Percentiles rank a stretch among this genome's conserved stretches.
Conservation (phyloP, 805 yeast species). For the Hanseniaspora mollemarum region DNA sequence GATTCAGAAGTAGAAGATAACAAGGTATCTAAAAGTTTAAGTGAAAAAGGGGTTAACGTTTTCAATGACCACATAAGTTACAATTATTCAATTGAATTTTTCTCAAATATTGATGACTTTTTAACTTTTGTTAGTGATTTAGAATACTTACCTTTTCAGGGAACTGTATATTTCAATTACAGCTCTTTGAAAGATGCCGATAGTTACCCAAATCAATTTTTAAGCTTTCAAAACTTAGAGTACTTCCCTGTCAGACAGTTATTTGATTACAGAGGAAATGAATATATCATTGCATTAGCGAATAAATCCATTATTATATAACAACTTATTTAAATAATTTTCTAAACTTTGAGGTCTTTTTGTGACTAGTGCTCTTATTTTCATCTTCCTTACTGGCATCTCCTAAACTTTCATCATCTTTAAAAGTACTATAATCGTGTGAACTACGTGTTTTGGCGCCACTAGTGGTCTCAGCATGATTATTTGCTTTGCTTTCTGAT, state of each 20-base stretch:
- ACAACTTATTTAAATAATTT: constrained; percentile 32
- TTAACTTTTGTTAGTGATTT: background rate
- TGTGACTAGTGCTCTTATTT: constrained; percentile 30
- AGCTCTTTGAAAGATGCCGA: background rate
- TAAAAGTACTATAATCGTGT: constrained; percentile 24
- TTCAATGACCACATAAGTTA: constrained; percentile 16
- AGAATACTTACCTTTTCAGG: constrained; percentile 15
- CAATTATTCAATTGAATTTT: constrained; percentile 20
- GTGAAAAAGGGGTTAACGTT: background rate
- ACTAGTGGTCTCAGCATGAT: constrained; percentile 18
- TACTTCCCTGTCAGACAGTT: constrained; percentile 24
- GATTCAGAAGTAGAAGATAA: constrained; percentile 1
- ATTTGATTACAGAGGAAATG: constrained; percentile 22
- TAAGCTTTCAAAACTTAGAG: constrained; percentile 20
- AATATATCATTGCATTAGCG: constrained; percentile 21
- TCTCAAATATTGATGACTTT: constrained; percentile 18
- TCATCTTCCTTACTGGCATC: constrained; percentile 8
- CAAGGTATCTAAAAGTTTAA: background rate
- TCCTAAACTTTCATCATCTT: constrained; percentile 18
- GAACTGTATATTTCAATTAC: constrained; percentile 21
- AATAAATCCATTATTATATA: constrained; percentile 3
- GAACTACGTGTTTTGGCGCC: constrained; percentile 20
- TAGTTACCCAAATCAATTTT: background rate
- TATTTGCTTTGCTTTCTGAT: constrained; percentile 17
- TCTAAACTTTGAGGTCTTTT: constrained; percentile 38